These are phyloP conservation scores for Rhodosporidiobolus sp. DNA, from an alignment of 768 basidiomycete genomes.

Conservation along the genomic window DNA sequence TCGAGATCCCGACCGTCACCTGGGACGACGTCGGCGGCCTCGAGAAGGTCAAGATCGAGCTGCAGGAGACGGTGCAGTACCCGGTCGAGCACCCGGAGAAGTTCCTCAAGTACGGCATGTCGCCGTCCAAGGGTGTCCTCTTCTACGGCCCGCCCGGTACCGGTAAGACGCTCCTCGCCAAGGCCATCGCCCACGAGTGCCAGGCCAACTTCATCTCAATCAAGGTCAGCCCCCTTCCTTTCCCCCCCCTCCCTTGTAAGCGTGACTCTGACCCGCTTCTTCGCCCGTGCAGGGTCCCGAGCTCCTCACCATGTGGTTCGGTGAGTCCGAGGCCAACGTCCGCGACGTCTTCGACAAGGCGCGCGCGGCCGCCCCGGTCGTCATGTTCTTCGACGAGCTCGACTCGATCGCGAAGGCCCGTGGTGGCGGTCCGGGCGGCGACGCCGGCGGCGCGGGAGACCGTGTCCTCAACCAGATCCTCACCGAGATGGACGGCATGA, in stretches of 20 bases:
- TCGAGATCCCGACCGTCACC: slow-evolving; percentile 96
- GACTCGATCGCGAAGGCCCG: slow-evolving; percentile 98
- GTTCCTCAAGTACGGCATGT: slow-evolving; percentile 99
- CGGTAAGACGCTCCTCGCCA: slow-evolving; percentile 97
- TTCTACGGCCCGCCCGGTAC: slow-evolving; percentile 99
- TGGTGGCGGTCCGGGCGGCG: slow-evolving; percentile 71
- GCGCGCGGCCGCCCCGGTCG: slow-evolving; percentile 96
- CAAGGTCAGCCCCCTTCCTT: slow-evolving; percentile 58
- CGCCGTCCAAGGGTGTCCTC: slow-evolving; percentile 96
- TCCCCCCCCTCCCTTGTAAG: slow-evolving; percentile 1
- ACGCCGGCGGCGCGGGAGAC: slow-evolving; percentile 94
- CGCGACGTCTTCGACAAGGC: slow-evolving; percentile 99
- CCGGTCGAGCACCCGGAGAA: slow-evolving; percentile 99
- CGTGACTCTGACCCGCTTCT: neutral
- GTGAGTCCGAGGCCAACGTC: slow-evolving; percentile 99
- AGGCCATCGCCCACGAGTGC: slow-evolving; percentile 99
- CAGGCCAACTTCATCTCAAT: slow-evolving; percentile 99
- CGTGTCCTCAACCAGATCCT: slow-evolving; percentile 96
- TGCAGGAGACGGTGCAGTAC: slow-evolving; percentile 99
- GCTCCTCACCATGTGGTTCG: slow-evolving; percentile 99
- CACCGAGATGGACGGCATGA: slow-evolving; percentile 99
- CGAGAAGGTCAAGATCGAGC: slow-evolving; percentile 98
- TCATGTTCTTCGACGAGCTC: slow-evolving; percentile 99
- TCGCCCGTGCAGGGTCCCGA: slow-evolving; percentile 69
- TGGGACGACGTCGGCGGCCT: slow-evolving; percentile 99